Evolutionary conservation across 73 alveolate genomes (phyloP), one percentile per base, ranked within the genome.

Genomic region (Symbiodinium pilosum): DNA sequence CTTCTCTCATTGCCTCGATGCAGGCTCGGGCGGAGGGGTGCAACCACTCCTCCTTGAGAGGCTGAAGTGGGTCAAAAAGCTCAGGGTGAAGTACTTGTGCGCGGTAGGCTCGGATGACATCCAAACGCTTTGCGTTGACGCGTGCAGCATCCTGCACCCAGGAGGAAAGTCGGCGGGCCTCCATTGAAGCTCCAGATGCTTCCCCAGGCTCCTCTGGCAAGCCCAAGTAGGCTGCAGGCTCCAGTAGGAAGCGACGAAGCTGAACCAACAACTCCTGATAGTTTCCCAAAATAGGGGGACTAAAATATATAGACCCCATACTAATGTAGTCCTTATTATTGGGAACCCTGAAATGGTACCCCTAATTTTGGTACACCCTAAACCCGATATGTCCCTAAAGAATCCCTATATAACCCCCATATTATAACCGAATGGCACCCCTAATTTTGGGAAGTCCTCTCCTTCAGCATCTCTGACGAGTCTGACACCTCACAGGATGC

Each of bases 61-160:
- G 77, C 28, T 64, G 81, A 18, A 24, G 81, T 38, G 24, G 39
- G 81, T 64, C 81, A 28, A 64, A 64, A 28, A 64, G 81, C 81
- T 26, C 12, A 32, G 30, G 39, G 6, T 64, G 81, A 18, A 64
- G 38, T 28, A 38, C 81, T 38, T 64, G 59, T 47, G 59, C 28
- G 24, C 52, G 52, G 43, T 91, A 91, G 38, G 68, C 71, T 77
- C 32, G 28, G 28, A 91, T 69, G 83, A 91, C 88, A 5, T 71
- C 88, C 97, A 91, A 40, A 11, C 97, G 97, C 43, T 68, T 68
- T 36, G 88, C 97, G 39, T 91, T 91, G 43, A 91, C 32, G n/a
- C 87, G 75, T 34, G 97, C 87, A 32, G 77, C 97, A 40, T 91
- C 97, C 11, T 88, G 97, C 40, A 85, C 34, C 97, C 97, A 91